phyloP scores from a whole-genome alignment of 2,329 filamentous ascomycete species.

The Elsinoe fawcettii region DNA sequence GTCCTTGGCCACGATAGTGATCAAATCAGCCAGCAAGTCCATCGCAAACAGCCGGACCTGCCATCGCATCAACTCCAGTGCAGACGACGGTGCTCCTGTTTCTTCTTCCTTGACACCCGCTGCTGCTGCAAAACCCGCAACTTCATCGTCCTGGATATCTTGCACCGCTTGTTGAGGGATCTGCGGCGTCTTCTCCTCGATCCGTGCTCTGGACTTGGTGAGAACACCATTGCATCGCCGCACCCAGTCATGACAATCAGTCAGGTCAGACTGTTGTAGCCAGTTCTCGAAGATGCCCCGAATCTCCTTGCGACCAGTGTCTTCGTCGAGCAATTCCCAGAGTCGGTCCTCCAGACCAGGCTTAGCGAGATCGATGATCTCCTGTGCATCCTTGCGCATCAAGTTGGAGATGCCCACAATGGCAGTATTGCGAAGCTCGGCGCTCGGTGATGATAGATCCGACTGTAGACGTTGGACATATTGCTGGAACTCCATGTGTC shows the following conservation, averaged over 20 bases:
- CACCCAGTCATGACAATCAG: slow-evolving; percentile 77
- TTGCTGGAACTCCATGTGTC: slow-evolving; percentile 70
- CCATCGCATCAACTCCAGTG: slow-evolving; percentile 88
- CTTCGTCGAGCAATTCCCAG: slow-evolving; percentile 78
- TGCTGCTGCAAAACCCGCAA: slow-evolving; percentile 85
- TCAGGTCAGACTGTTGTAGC: slow-evolving; percentile 80
- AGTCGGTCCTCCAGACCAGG: slow-evolving; percentile 80
- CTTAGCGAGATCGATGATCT: slow-evolving; percentile 69
- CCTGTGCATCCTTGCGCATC: slow-evolving; percentile 84
- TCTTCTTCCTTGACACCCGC: slow-evolving; percentile 47
- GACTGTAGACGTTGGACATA: slow-evolving; percentile 79
- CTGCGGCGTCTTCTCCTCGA: slow-evolving; percentile 40
- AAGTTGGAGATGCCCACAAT: slow-evolving; percentile 86
- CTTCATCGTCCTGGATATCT: slow-evolving; percentile 90
- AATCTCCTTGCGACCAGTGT: slow-evolving; percentile 70
- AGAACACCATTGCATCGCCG: slow-evolving; percentile 80
- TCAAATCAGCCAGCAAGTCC: slow-evolving; percentile 75
- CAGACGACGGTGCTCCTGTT: slow-evolving; percentile 33
- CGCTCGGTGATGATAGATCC: slow-evolving; percentile 62
- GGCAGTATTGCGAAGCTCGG: slow-evolving; percentile 67
- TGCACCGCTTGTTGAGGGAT: slow-evolving; percentile 33
- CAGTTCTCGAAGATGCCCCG: slow-evolving; percentile 84
- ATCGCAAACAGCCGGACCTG: slow-evolving; percentile 93
- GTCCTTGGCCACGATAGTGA: slow-evolving; percentile 70
- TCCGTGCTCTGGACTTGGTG: slow-evolving; percentile 72